Percentiles rank a stretch among this genome's conserved stretches.
Conservation (phyloP, 2,329 filamentous ascomycete species). For the Chrysosporium queenslandicum region DNA sequence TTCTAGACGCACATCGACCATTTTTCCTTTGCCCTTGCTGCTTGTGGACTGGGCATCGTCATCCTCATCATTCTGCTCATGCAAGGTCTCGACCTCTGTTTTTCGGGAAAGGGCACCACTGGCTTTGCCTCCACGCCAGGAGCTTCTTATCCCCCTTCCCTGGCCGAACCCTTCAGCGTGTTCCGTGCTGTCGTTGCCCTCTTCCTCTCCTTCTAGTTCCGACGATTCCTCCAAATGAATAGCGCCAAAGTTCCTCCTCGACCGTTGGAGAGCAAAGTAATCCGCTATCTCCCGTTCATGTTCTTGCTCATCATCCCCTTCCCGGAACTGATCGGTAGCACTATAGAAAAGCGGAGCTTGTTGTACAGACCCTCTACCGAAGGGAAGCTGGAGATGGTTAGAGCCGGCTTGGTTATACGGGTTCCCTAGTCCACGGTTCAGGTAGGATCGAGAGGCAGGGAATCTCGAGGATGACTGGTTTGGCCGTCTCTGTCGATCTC, state of each 20-base stretch:
- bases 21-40: slow-evolving; percentile 51
- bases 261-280: slow-evolving; percentile 81
- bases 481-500: slow-evolving; percentile 40
- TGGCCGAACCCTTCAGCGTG: slow-evolving; percentile 42
- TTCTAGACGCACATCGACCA: slow-evolving; percentile 82
- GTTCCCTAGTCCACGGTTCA: slow-evolving; percentile 52
- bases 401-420: slow-evolving; percentile 61
- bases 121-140: slow-evolving; percentile 45
- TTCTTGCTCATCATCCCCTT: slow-evolving; percentile 88
- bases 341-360: slow-evolving; percentile 85
- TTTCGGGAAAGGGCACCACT: slow-evolving; percentile 17
- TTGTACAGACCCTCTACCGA: slow-evolving; percentile 63
- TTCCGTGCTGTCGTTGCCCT: slow-evolving; percentile 33
- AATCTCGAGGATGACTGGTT: slow-evolving; percentile 39
- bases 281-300: slow-evolving; percentile 87
- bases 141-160: slow-evolving; percentile 46
- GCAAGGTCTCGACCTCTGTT: slow-evolving; percentile 24
- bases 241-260: slow-evolving; percentile 75
- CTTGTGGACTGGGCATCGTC: slow-evolving; percentile 27
- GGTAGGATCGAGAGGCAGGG: slow-evolving; percentile 41
- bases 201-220: slow-evolving; percentile 65
- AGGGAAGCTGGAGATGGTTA: slow-evolving; percentile 67
- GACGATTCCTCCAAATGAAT: slow-evolving; percentile 76
- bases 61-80: slow-evolving; percentile 24
- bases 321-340: slow-evolving; percentile 76